Conservation (phyloP, 768 basidiomycete genomes). For the Gloeophyllum trabeum region DNA sequence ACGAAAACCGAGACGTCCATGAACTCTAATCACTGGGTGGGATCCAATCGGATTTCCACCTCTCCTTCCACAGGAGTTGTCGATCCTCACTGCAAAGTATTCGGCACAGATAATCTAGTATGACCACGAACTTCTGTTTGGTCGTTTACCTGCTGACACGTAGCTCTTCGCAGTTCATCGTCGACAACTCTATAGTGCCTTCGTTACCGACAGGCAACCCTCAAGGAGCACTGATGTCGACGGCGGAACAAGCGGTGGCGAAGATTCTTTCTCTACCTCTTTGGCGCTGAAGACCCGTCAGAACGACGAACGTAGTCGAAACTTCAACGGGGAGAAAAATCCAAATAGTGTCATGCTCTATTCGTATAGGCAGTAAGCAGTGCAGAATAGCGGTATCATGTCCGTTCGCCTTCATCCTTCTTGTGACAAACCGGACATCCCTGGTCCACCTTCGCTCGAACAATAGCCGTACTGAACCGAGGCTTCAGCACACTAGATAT, state of each 20-base stretch:
- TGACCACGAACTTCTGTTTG: background rate
- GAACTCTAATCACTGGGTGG: conserved; percentile 59
- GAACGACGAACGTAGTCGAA: no score
- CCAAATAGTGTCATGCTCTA: no score
- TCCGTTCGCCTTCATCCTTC: conserved; percentile 36
- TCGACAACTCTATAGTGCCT: conserved; percentile 41
- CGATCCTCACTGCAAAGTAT: conserved; percentile 46
- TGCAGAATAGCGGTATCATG: conserved; percentile 5
- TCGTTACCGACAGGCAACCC: conserved; percentile 49
- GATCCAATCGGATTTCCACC: conserved; percentile 36
- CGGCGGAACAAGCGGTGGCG: conserved; percentile 44
- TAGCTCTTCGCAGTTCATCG: conserved; percentile 33
- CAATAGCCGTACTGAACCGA: conserved; percentile 49
- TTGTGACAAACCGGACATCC: conserved; percentile 75
- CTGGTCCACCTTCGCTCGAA: conserved; percentile 48
- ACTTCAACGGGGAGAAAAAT: no score
- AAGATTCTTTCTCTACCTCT: conserved; percentile 41
- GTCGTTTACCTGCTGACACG: background rate
- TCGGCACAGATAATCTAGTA: conserved; percentile 26
- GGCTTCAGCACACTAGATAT: conserved; percentile 6
- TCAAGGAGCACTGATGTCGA: conserved; percentile 42
- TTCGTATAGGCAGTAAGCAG: no score
- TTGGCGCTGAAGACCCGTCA: no score
- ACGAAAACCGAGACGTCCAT: conserved; percentile 19
- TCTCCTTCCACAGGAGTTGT: conserved; percentile 30